Evolutionary conservation across 192 early-diverging fungal genomes (phyloP).

Genomic region (Linnemannia schmuckeri): DNA sequence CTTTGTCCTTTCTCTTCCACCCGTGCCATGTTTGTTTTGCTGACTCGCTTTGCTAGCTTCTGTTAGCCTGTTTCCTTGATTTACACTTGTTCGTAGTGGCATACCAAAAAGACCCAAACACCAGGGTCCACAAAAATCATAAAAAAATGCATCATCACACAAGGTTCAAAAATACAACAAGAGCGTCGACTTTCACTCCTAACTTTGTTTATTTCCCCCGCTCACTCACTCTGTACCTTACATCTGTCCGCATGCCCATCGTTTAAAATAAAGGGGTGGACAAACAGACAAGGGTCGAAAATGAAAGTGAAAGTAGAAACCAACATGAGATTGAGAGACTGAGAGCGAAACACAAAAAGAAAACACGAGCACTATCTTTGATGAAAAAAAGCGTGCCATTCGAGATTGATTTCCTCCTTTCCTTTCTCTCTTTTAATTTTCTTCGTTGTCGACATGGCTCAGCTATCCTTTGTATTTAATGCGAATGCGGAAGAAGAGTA

Average conservation of each 20-base stretch:
- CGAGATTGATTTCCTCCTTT: too few species aligned
- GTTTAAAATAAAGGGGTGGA: neutral
- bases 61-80: neutral
- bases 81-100: too few species aligned
- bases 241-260: neutral
- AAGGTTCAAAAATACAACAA: neutral
- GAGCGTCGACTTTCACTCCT: neutral
- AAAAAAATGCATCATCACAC: neutral
- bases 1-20: neutral
- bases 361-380: neutral
- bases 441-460: too few species aligned
- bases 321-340: constrained; percentile 2
- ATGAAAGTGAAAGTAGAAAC: constrained; percentile 11
- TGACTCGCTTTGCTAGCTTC: neutral
- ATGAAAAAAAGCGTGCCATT: too few species aligned
- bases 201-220: neutral
- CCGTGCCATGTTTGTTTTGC: neutral
- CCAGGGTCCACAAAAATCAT: neutral
- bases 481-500: too few species aligned
- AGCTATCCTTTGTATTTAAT: too few species aligned
- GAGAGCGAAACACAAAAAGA: neutral
- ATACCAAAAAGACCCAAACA: too few species aligned
- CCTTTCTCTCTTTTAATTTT: too few species aligned
- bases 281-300: neutral
- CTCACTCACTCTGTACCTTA: neutral